Conservation (phyloP, 176 grass and related monocot species). For the Themeda triandra region DNA sequence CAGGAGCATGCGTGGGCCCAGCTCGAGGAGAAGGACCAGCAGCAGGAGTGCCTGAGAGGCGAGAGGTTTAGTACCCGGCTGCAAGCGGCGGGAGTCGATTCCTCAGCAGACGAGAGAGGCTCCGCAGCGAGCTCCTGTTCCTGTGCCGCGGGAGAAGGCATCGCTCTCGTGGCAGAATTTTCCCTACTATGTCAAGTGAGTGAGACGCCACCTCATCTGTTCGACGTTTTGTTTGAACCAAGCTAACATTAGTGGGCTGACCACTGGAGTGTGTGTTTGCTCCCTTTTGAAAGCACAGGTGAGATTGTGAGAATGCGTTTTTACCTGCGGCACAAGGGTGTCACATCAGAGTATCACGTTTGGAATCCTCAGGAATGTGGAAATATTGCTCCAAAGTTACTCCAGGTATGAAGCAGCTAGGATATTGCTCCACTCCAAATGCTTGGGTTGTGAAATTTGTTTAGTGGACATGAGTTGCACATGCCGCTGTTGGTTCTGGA, state of each 20-base stretch:
- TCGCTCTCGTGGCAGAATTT: constrained; percentile 81
- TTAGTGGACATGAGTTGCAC: constrained; percentile 53
- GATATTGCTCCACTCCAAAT: neutral
- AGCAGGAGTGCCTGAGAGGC: constrained; percentile 77
- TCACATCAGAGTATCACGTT: constrained; percentile 53
- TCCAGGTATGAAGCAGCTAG: constrained; percentile 54
- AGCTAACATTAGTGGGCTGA: constrained; percentile 20
- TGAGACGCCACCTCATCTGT: constrained; percentile 39
- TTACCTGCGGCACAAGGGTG: constrained; percentile 67
- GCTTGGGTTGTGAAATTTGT: constrained; percentile 24
- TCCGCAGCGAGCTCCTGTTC: constrained; percentile 86
- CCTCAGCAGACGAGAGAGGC: constrained; percentile 61
- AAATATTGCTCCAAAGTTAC: constrained; percentile 74
- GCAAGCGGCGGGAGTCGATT: constrained; percentile 69
- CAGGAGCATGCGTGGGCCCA: constrained; percentile 59
- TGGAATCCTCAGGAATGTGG: constrained; percentile 63
- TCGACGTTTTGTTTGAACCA: constrained; percentile 35
- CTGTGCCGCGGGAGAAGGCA: constrained; percentile 74
- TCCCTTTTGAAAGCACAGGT: constrained; percentile 38
- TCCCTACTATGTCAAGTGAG: constrained; percentile 83
- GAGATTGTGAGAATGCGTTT: constrained; percentile 76
- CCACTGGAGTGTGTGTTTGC: neutral
- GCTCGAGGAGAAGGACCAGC: constrained; percentile 80
- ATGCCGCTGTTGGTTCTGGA: constrained; percentile 75
- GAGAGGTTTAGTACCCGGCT: constrained; percentile 67